Percentiles rank a stretch among this genome's conserved stretches.
phyloP scores from a whole-genome alignment of 73 alveolate genomes.

The Paraurostyla sp. region DNA sequence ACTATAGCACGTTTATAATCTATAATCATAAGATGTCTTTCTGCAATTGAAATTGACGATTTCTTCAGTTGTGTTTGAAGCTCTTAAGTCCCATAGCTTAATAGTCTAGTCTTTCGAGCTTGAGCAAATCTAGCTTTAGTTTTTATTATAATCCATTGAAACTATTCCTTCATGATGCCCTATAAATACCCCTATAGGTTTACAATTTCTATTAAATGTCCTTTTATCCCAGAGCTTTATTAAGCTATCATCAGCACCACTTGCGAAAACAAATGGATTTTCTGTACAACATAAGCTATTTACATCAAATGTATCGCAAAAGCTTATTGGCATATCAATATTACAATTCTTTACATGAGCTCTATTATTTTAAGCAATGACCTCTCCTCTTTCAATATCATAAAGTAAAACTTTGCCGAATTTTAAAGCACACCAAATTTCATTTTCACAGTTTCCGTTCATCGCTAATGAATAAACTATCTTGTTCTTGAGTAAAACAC shows the following conservation, averaged over 20 bases:
- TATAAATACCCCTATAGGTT: neutral
- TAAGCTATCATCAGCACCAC: neutral
- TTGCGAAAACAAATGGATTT: neutral
- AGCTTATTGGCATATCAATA: neutral
- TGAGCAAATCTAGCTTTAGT: neutral
- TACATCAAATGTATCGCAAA: conserved; percentile 1
- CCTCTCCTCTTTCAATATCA: neutral
- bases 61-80: neutral
- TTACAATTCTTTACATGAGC: too few relatives aligned
- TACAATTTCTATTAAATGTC: neutral
- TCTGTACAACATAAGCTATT: neutral
- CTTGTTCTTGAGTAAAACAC: neutral
- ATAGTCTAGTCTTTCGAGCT: conserved; percentile 28
- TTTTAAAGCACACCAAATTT: neutral
- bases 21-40: neutral
- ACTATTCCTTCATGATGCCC: conserved; percentile 15
- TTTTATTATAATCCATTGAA: neutral
- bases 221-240: conserved; percentile 28
- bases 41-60: neutral
- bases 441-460: neutral
- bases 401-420: neutral
- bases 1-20: neutral
- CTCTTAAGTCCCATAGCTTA: neutral
- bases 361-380: neutral
- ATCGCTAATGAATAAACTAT: neutral